Conservation (phyloP, 805 yeast genomes). For the Candida takata region DNA sequence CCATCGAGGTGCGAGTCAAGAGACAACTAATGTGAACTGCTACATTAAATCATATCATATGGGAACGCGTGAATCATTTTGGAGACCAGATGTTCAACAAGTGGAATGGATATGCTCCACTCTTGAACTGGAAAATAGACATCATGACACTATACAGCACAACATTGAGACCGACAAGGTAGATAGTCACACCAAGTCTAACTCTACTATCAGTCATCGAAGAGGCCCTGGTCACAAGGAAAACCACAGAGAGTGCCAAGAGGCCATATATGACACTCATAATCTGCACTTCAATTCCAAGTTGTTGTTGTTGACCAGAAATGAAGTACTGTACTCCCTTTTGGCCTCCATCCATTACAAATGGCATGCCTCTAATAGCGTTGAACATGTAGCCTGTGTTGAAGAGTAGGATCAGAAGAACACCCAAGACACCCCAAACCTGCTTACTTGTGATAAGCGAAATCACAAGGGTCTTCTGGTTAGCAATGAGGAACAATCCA, state of each 20-base stretch:
- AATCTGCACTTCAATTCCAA: constrained; percentile 86
- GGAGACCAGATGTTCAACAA: constrained; percentile 37
- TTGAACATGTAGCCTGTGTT: constrained; percentile 92
- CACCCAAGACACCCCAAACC: constrained; percentile 66
- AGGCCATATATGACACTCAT: constrained; percentile 67
- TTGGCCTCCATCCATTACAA: constrained; percentile 39
- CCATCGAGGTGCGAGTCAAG: constrained; percentile 27
- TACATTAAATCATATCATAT: not conserved
- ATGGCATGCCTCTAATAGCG: constrained; percentile 60
- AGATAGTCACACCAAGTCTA: constrained; percentile 41
- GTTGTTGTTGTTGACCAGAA: constrained; percentile 68
- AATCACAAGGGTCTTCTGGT: constrained; percentile 28
- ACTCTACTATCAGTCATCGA: constrained; percentile 36
- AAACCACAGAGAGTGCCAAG: constrained; percentile 52
- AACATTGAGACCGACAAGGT: constrained; percentile 40
- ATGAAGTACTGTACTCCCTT: constrained; percentile 38
- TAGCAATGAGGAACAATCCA: constrained; percentile 22
- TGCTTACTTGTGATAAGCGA: constrained; percentile 42
- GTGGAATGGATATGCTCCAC: constrained; percentile 68
- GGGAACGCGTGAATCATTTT: not conserved
- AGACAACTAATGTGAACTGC: constrained; percentile 1
- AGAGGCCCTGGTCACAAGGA: constrained; percentile 54
- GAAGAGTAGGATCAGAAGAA: constrained; percentile 63
- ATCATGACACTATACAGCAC: constrained; percentile 58
- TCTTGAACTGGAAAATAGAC: constrained; percentile 61